Evolutionary conservation across 2,329 filamentous ascomycete genomes (phyloP), one percentile per base, ranked within the genome.

Genomic region (Neopestalotiopsis sp.): DNA sequence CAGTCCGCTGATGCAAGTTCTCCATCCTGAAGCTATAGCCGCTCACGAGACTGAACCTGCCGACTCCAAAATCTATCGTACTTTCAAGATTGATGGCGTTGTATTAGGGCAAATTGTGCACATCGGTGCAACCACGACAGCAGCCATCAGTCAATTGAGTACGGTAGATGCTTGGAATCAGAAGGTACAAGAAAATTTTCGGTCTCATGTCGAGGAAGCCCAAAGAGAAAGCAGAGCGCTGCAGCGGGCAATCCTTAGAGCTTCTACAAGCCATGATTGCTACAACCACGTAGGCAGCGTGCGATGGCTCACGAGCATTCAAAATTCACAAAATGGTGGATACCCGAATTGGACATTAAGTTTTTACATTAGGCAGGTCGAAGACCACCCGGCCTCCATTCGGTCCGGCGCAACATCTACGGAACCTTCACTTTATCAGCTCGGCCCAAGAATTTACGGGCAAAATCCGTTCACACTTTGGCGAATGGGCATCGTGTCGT

Each of bases 91-190:
- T 4, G 20, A 59, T 6, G 65, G 61, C 5, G 56, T 20, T 24
- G 24, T 71, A 3, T 32, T 71, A n/a, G 70, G 70, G 17, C 20
- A 42, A 12, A 61, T 71, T 7, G n/a, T 28, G 14, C 24, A 67
- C 14, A 61, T 71, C 10, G 70, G 70, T 24, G 63, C 70, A 5
- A 66, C 56, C 30, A 64, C 61, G 4, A 38, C 20, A 7, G 56
- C 53, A 13, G 17, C 64, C 13, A 57, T 69, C 12, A 42, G 12
- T 17, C 49, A 57, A 30, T 32, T 68, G 13, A 42, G 34, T 4
- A 67, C 42, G 1, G 63, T 67, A 7, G 68, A 70, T 10, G 14
- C 17, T 9, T 71, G 70, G 70, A 66, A 68, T 2, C 7, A 28
- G n/a, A 20, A n/a, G 14, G 61, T 71, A n/a, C 65, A 67, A 13